Conservation (phyloP, 495 filamentous ascomycete genomes). For the Penicillium odoratum region DNA sequence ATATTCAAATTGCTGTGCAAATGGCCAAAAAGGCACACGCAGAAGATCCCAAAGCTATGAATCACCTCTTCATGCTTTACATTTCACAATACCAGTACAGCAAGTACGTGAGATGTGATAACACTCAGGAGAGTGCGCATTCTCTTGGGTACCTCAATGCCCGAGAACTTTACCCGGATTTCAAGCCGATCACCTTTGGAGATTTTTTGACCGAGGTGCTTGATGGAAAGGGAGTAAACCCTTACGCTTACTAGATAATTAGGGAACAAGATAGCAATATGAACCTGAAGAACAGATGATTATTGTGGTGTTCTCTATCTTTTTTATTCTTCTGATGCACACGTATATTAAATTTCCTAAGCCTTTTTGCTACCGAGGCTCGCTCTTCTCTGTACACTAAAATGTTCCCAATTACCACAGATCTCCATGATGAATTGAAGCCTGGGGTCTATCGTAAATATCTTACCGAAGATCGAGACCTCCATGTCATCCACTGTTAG, state of each 20-base stretch:
- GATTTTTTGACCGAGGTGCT: constrained; percentile 14
- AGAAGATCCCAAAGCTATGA: background rate
- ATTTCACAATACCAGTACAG: constrained; percentile 32
- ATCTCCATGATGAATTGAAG: background rate
- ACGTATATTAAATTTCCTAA: no score
- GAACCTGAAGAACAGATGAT: no score
- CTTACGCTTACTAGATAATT: background rate
- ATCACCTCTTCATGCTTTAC: background rate
- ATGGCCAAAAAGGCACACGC: background rate
- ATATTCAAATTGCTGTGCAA: background rate
- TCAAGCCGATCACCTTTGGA: constrained; percentile 22
- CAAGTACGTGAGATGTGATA: constrained; percentile 41
- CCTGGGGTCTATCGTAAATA: background rate
- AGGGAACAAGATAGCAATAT: no score
- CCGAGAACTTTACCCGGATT: constrained; percentile 46
- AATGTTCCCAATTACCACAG: no score
- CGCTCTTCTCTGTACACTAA: no score
- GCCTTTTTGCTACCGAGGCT: no score
- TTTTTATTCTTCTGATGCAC: no score
- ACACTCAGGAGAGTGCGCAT: constrained; percentile 39
- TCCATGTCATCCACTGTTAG: background rate
- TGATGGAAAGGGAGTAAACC: background rate
- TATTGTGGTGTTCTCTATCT: no score
- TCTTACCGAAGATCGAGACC: background rate
- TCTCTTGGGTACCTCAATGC: constrained; percentile 48